phyloP scores from a whole-genome alignment of 345 rosid species.

The Eutrema yunnanense region DNA sequence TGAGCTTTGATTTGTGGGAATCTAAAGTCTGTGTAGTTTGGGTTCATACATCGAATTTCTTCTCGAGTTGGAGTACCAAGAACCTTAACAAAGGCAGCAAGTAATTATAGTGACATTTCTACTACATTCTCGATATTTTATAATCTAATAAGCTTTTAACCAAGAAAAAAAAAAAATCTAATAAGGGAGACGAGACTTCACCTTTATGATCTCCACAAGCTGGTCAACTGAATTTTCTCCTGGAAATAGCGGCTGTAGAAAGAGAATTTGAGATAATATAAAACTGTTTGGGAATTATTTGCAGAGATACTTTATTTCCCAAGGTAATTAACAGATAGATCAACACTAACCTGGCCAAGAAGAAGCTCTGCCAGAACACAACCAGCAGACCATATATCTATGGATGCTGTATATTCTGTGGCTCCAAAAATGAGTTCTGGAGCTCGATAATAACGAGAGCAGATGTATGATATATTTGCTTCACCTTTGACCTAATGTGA shows the following conservation, averaged over 20 bases:
- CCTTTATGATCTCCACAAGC: slow-evolving; percentile 85
- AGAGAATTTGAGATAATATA: not conserved
- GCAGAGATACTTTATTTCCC: not conserved
- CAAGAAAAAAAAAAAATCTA: not conserved
- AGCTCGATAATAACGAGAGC: slow-evolving; percentile 82
- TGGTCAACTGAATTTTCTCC: slow-evolving; percentile 86
- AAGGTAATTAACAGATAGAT: not conserved
- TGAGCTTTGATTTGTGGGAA: slow-evolving; percentile 79
- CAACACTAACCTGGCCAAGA: slow-evolving; percentile 56
- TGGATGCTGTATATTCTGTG: slow-evolving; percentile 66
- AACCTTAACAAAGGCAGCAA: slow-evolving; percentile 41
- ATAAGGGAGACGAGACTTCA: slow-evolving; percentile 14
- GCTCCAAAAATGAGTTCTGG: slow-evolving; percentile 87
- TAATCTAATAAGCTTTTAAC: not conserved
- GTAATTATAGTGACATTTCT: not conserved
- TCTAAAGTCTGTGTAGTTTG: slow-evolving; percentile 69
- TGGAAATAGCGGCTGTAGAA: slow-evolving; percentile 60
- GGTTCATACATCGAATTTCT: slow-evolving; percentile 87
- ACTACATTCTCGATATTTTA: not conserved
- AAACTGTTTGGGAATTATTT: not conserved
- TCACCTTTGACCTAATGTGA: slow-evolving; percentile 62
- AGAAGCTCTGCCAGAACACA: slow-evolving; percentile 89
- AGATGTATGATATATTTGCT: slow-evolving; percentile 72
- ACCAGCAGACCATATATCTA: slow-evolving; percentile 89
- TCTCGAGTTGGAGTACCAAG: slow-evolving; percentile 88